phyloP scores from a whole-genome alignment of 257 asterid species.

The Vinca minor region DNA sequence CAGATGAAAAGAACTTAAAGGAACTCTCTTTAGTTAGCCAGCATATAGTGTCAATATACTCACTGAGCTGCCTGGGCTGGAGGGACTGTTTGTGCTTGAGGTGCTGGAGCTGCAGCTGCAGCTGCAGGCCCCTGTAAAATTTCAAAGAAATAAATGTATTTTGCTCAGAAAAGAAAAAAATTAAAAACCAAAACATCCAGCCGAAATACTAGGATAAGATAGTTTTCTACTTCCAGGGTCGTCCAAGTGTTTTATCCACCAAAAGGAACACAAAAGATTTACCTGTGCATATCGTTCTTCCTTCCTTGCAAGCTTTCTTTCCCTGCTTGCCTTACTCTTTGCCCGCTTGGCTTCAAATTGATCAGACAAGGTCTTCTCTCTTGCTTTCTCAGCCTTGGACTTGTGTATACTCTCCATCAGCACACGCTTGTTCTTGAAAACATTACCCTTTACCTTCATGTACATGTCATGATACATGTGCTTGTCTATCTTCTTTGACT shows the following conservation, averaged over 20 bases:
- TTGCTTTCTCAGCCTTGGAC: constrained; percentile 96
- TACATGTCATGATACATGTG: too few relatives aligned
- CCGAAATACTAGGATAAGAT: too few relatives aligned
- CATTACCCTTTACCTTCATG: too few relatives aligned
- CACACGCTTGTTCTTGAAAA: constrained; percentile 89
- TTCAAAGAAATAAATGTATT: too few relatives aligned
- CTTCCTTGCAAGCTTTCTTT: constrained; percentile 78
- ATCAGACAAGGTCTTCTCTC: constrained; percentile 84
- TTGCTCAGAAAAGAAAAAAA: too few relatives aligned
- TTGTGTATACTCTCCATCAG: constrained; percentile 95
- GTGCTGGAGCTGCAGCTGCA: constrained; percentile 43
- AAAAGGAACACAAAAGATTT: neutral
- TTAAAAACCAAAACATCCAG: too few relatives aligned
- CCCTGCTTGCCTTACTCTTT: constrained; percentile 94
- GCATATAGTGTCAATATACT: constrained; percentile 18
- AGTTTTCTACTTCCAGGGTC: neutral
- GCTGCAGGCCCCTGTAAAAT: constrained; percentile 56
- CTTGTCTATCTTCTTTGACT: constrained; percentile 83
- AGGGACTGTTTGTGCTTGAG: constrained; percentile 32
- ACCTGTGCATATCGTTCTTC: constrained; percentile 91
- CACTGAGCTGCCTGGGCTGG: constrained; percentile 49
- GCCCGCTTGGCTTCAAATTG: constrained; percentile 97
- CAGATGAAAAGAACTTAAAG: neutral
- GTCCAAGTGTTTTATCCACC: neutral
- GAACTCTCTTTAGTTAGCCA: too few relatives aligned